These are phyloP conservation scores for Colletotrichum tabaci DNA, from an alignment of 2,329 filamentous ascomycete genomes.

Conservation along the genomic window DNA sequence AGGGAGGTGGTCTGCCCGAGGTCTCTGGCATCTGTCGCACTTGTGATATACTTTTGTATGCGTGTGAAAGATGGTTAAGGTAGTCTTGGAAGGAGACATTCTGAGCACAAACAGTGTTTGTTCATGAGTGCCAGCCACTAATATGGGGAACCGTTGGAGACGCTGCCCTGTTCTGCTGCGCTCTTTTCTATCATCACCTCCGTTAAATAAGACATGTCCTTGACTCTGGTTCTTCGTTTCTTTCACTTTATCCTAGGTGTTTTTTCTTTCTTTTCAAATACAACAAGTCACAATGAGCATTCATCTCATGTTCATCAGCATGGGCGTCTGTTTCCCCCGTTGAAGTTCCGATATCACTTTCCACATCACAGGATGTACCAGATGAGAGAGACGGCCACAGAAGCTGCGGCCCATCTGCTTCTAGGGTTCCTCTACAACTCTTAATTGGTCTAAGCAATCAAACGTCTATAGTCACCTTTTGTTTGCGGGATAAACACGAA, in stretches of 20 bases:
- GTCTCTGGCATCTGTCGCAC: background rate
- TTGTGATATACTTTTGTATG: background rate
- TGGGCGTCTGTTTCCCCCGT: background rate
- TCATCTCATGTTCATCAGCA: background rate
- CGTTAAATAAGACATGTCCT: no score
- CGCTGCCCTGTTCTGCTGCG: background rate
- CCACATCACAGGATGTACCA: background rate
- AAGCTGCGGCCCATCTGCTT: background rate
- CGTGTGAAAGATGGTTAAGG: background rate
- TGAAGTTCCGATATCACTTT: background rate
- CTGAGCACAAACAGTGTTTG: background rate
- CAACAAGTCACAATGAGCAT: background rate
- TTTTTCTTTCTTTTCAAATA: background rate
- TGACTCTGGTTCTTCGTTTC: background rate
- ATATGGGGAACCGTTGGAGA: background rate
- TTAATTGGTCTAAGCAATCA: no score
- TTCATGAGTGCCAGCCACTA: constrained; percentile 12
- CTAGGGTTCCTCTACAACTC: no score
- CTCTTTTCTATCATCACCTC: background rate
- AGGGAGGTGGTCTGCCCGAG: no score
- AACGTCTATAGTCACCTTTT: no score
- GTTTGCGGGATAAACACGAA: no score
- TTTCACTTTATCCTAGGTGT: background rate
- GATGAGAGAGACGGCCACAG: background rate
- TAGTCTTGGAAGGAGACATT: background rate